Evolutionary conservation across 2,329 filamentous ascomycete species (phyloP), one percentile per base, ranked within the genome.

Genomic region (Amauroascus verrucosus): DNA sequence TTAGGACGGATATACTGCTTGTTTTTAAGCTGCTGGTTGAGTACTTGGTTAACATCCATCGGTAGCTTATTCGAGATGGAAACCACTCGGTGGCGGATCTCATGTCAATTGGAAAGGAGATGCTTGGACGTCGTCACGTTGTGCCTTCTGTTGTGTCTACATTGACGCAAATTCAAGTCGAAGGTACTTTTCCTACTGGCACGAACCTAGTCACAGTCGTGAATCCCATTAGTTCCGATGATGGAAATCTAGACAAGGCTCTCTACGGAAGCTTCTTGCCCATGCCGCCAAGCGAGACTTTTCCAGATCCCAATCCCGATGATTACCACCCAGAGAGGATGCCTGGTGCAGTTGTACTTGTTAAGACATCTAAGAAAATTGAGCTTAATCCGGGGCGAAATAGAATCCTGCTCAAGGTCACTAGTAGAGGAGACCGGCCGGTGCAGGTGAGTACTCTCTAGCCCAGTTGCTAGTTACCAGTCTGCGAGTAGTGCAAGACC

Each of bases 121-220:
- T 97, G 84, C 85, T 97, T 2, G 91, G 91, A 58, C 86, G 91
- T 8, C 86, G 91, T 32, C 91, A 97, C 70, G 91, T 97, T 56
- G 77, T 88, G 41, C 89, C 91, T 20, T 83, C 85, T 9, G 91
- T 96, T 22, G 80, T 84, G 55, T 77, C 80, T 40, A 89, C 87
- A 2, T 80, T 97, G 41, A 77, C 81, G 55, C 86, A 95, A 72
- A 80, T 97, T 61, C 88, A 94, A 76, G 86, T 97, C 59, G 91
- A 97, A 71, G 91, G 91, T 56, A 97, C 90, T 1, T 97, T 97
- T 65, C 84, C 82, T 26, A 85, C 81, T 6, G 91, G 91, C 52
- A 95, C 90, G 1, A 96, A 95, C 65, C 82, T 97, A 38, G 90
- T 97, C 33, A 97, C 91, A 0, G 88, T 97, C 16, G 88, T 95